A percentile compares a stretch with the other conserved stretches of the same genome.
These are phyloP conservation scores for Amanita exitialis DNA, from an alignment of 768 basidiomycete genomes.

Conservation along the genomic window DNA sequence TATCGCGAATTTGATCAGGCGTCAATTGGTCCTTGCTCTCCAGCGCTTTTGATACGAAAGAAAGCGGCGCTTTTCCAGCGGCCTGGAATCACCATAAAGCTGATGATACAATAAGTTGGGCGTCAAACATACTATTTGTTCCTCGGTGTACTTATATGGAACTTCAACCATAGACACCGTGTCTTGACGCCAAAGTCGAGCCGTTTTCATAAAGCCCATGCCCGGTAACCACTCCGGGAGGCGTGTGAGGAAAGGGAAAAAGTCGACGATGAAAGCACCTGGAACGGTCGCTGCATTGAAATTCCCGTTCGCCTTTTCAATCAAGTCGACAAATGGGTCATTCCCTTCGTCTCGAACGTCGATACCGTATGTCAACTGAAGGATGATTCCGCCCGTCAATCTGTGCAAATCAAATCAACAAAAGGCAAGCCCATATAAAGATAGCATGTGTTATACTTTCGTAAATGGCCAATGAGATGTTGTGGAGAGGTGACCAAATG, in stretches of 20 bases:
- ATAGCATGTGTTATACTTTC: background rate
- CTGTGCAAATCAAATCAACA: background rate
- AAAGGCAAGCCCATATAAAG: background rate
- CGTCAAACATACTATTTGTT: conserved; percentile 31
- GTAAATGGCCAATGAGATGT: background rate
- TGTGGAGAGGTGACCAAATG: background rate
- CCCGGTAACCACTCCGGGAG: conserved; percentile 53
- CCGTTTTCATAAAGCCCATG: conserved; percentile 38
- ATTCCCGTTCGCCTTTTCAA: conserved; percentile 40
- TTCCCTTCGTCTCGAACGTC: conserved; percentile 7
- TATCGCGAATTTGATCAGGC: conserved; percentile 23
- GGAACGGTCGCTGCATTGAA: conserved; percentile 40
- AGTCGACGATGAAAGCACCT: conserved; percentile 36
- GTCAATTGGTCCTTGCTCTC: conserved; percentile 23
- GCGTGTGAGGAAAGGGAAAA: conserved; percentile 29
- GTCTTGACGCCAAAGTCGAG: conserved; percentile 27
- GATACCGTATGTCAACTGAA: background rate
- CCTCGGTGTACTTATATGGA: conserved; percentile 30
- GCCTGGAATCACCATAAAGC: no score
- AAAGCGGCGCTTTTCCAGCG: conserved; percentile 28
- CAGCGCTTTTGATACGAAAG: conserved; percentile 26
- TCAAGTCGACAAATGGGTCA: conserved; percentile 41
- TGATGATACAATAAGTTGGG: background rate
- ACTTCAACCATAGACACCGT: conserved; percentile 26
- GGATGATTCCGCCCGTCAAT: background rate